Percentiles rank a stretch among this genome's conserved stretches.
phyloP scores from a whole-genome alignment of 1,284 basidiomycete species.

The Phenoliferia sp. region DNA sequence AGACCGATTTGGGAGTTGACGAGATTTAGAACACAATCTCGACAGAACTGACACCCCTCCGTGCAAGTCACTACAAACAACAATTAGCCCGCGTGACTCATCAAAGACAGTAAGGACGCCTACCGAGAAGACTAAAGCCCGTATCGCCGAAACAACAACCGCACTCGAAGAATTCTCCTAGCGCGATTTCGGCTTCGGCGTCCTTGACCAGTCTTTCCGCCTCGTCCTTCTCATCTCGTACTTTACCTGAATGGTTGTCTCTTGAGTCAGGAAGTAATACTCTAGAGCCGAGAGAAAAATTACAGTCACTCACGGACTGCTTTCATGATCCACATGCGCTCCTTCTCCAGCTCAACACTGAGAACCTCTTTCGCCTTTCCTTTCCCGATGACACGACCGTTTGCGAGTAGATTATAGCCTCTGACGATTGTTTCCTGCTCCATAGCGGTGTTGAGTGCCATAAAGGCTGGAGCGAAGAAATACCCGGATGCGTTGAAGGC shows the following conservation, averaged over 20 bases:
- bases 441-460: constrained; percentile 1
- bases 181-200: constrained; percentile 22
- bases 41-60: constrained; percentile 36
- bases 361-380: constrained; percentile 7
- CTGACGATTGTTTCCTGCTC: neutral
- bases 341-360: constrained; percentile 14
- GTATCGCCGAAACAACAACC: constrained; percentile 36
- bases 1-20: constrained; percentile 34
- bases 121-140: constrained; percentile 16
- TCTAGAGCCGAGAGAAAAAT: too few relatives aligned
- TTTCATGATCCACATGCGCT: constrained; percentile 17
- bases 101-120: neutral
- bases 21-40: constrained; percentile 31
- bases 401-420: constrained; percentile 10
- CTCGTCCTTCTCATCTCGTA: constrained; percentile 2
- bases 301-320: neutral
- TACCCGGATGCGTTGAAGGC: constrained; percentile 3
- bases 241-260: neutral
- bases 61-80: constrained; percentile 25
- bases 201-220: neutral
- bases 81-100: too few relatives aligned
- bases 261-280: neutral
- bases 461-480: constrained; percentile 22
- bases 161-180: constrained; percentile 35
- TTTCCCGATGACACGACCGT: constrained; percentile 8